These are phyloP conservation scores for Coemansia sp. DNA, from an alignment of 192 early-diverging fungal genomes.

Conservation along the genomic window DNA sequence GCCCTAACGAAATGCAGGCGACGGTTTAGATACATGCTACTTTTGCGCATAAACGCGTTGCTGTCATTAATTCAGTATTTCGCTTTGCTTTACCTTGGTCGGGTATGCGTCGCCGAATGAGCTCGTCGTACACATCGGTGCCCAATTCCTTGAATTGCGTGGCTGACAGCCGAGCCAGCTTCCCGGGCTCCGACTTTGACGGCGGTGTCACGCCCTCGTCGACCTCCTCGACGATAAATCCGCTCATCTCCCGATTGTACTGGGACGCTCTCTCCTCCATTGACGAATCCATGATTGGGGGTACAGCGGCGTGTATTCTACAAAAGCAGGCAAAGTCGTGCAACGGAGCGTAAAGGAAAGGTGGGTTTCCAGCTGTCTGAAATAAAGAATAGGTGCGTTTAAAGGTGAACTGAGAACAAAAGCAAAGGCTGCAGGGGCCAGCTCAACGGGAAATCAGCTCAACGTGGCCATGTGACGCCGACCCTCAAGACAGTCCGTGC, in stretches of 20 bases:
- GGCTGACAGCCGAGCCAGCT: slow-evolving; percentile 72
- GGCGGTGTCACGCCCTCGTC: slow-evolving; percentile 29
- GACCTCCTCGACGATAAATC: slow-evolving; percentile 47
- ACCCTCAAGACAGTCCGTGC: slow-evolving; percentile 2
- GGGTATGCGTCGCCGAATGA: slow-evolving; percentile 59
- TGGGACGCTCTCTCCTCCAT: slow-evolving; percentile 52
- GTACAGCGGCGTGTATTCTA: not conserved
- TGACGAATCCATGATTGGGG: slow-evolving; percentile 1
- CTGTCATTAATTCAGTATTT: no score
- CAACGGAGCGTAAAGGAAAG: not conserved
- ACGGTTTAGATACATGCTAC: not conserved
- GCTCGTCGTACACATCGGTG: slow-evolving; percentile 95
- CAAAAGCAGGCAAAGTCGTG: not conserved
- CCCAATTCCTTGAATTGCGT: slow-evolving; percentile 93
- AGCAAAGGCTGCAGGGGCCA: not conserved
- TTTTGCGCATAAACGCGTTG: no score
- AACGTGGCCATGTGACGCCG: slow-evolving; percentile 1
- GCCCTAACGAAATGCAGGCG: not conserved
- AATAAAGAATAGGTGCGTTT: no score
- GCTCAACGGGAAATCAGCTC: not conserved
- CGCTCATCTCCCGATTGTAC: slow-evolving; percentile 51
- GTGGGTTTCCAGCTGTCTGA: not conserved
- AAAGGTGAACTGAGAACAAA: no score
- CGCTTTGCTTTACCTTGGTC: slow-evolving; percentile 7
- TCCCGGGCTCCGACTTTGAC: slow-evolving; percentile 52